Conservation (phyloP, 2,329 filamentous ascomycete species). For the Trichoderma gracile region DNA sequence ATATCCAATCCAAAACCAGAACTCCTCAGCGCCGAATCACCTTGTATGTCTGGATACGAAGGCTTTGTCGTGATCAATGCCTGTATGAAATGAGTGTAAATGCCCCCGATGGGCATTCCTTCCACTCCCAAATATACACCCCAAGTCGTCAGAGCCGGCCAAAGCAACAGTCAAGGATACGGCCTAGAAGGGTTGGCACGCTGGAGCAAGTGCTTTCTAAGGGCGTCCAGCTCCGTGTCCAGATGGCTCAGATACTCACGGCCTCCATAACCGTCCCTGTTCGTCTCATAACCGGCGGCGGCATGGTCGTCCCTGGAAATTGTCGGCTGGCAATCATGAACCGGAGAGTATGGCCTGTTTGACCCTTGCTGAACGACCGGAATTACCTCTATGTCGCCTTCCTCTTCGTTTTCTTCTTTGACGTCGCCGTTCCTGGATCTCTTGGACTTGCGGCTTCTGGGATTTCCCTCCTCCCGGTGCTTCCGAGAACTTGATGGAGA, state of each 20-base stretch:
- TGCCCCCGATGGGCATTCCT: background rate
- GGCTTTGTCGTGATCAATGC: slow-evolving; percentile 10
- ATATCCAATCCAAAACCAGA: slow-evolving; percentile 5
- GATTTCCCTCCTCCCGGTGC: background rate
- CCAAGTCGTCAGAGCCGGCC: background rate
- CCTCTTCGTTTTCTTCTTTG: slow-evolving; percentile 20
- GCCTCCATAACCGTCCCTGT: background rate
- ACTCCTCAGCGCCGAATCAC: slow-evolving; percentile 12
- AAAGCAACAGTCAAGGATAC: background rate
- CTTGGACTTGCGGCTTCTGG: slow-evolving; percentile 14
- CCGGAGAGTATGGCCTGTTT: slow-evolving; percentile 2
- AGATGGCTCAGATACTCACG: slow-evolving; percentile 19
- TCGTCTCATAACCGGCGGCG: background rate
- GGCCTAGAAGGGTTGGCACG: slow-evolving; percentile 17
- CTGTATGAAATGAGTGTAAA: background rate
- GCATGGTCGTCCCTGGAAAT: background rate
- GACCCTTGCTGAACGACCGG: background rate
- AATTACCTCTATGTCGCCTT: slow-evolving; percentile 6
- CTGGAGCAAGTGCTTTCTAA: slow-evolving; percentile 24
- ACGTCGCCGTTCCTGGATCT: slow-evolving; percentile 6
- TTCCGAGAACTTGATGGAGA: slow-evolving; percentile 11
- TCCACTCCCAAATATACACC: background rate
- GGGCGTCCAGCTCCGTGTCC: slow-evolving; percentile 19
- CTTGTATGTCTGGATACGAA: background rate
- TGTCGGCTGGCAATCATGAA: background rate